These are phyloP conservation scores for Synchytrium microbalum DNA, from an alignment of 371 early-diverging fungal species.

Conservation along the genomic window DNA sequence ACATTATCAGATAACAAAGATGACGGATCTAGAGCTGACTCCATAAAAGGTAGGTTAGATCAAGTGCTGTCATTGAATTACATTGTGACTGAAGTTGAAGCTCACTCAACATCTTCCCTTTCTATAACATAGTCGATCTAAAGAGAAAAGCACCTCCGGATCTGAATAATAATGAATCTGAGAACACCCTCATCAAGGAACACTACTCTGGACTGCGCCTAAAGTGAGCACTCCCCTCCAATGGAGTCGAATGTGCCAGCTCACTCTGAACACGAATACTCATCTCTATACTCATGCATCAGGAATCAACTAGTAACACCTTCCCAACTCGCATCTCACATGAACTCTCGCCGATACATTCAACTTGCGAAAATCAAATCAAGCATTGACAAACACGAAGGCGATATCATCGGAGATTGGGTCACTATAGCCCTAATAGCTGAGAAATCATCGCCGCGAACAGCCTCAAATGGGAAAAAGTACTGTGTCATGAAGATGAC, in stretches of 20 bases:
- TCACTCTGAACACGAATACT: neutral
- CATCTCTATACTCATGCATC: constrained; percentile 1
- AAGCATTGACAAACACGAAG: constrained; percentile 8
- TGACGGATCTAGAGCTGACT: too few species aligned
- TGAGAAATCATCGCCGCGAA: constrained; percentile 16
- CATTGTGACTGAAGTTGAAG: too few species aligned
- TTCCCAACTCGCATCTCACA: neutral
- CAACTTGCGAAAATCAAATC: constrained; percentile 7
- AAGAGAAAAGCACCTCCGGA: neutral
- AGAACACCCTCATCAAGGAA: neutral
- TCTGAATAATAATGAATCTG: too few species aligned
- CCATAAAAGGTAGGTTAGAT: too few species aligned
- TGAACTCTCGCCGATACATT: constrained; percentile 10
- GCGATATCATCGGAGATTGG: constrained; percentile 34
- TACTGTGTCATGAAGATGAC: constrained; percentile 24
- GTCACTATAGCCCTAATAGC: constrained; percentile 33
- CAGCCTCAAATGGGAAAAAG: constrained; percentile 15
- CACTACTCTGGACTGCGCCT: neutral
- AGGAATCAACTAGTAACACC: neutral
- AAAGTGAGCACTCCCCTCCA: neutral
- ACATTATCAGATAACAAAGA: too few species aligned
- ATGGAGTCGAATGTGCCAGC: neutral
- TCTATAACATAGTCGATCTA: neutral
- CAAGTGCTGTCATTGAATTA: too few species aligned
- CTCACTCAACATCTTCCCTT: too few species aligned